Evolutionary conservation across 2,329 filamentous ascomycete species (phyloP).

Genomic region (Cytospora piceae): DNA sequence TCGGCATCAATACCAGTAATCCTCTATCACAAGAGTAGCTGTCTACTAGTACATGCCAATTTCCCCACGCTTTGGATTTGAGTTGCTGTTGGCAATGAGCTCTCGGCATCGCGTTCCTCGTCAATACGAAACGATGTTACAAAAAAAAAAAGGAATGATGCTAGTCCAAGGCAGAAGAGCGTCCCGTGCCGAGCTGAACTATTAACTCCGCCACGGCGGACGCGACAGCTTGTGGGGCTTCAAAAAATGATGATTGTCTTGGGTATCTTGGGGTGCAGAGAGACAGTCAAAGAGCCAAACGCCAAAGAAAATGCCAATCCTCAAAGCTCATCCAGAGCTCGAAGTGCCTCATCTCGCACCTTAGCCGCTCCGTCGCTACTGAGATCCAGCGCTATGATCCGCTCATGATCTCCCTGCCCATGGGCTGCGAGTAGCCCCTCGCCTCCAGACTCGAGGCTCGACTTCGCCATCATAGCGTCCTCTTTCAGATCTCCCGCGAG

Average conservation of each 20-base stretch:
- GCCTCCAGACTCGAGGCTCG: slow-evolving; percentile 19
- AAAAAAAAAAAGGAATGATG: background rate
- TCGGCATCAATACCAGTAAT: background rate
- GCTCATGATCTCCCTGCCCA: slow-evolving; percentile 30
- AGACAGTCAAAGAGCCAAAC: background rate
- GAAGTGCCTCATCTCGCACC: slow-evolving; percentile 36
- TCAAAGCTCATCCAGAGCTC: slow-evolving; percentile 42
- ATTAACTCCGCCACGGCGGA: slow-evolving; percentile 20
- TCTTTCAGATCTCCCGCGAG: slow-evolving; percentile 1
- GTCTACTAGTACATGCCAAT: background rate
- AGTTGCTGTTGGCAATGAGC: background rate
- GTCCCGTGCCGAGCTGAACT: slow-evolving; percentile 11
- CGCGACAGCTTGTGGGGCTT: slow-evolving; percentile 19
- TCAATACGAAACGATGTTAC: background rate
- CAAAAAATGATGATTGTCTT: background rate
- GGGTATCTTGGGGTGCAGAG: slow-evolving; percentile 14
- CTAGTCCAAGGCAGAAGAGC: slow-evolving; percentile 9
- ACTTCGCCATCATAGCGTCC: slow-evolving; percentile 23
- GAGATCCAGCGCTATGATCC: slow-evolving; percentile 37
- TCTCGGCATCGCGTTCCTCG: background rate
- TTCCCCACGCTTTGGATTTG: background rate
- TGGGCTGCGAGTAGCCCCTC: background rate
- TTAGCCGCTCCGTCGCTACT: slow-evolving; percentile 31
- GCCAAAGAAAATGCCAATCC: slow-evolving; percentile 2
- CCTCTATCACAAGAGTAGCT: background rate